A percentile compares a stretch with the other conserved stretches of the same genome.
These are phyloP conservation scores for Colletotrichum australisinense DNA, from an alignment of 2,329 filamentous ascomycete genomes.

Conservation along the genomic window DNA sequence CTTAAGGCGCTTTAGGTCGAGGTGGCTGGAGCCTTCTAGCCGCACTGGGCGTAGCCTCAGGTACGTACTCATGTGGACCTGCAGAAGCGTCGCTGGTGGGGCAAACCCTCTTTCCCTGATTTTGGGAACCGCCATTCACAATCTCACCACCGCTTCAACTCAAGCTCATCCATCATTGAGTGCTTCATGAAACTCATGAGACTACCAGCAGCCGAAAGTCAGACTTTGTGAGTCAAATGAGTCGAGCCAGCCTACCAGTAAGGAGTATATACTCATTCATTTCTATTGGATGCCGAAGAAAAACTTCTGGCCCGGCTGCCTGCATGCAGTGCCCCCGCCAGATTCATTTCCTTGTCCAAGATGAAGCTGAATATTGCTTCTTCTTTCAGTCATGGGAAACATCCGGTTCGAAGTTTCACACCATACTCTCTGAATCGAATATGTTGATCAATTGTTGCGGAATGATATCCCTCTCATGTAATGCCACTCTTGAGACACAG, in stretches of 20 bases:
- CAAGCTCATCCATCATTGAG: neutral
- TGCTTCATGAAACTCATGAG: neutral
- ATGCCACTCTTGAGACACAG: neutral
- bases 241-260: too few species aligned
- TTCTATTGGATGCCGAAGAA: too few species aligned
- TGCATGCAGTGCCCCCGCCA: neutral
- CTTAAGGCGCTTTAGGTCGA: neutral
- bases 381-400: too few species aligned
- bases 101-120: neutral
- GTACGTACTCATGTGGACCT: neutral
- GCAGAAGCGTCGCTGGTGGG: neutral
- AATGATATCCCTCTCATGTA: neutral
- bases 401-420: neutral
- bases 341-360: neutral
- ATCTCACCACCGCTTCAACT: neutral
- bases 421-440: neutral
- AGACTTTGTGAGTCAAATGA: too few species aligned
- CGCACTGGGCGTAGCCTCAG: rapidly evolving
- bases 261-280: too few species aligned
- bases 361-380: too few species aligned
- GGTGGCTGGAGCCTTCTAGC: neutral
- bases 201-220: too few species aligned
- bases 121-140: neutral
- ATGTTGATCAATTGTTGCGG: neutral
- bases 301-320: neutral